Evolutionary conservation across 1,284 basidiomycete species (phyloP).

Genomic region (Malassezia psittaci): DNA sequence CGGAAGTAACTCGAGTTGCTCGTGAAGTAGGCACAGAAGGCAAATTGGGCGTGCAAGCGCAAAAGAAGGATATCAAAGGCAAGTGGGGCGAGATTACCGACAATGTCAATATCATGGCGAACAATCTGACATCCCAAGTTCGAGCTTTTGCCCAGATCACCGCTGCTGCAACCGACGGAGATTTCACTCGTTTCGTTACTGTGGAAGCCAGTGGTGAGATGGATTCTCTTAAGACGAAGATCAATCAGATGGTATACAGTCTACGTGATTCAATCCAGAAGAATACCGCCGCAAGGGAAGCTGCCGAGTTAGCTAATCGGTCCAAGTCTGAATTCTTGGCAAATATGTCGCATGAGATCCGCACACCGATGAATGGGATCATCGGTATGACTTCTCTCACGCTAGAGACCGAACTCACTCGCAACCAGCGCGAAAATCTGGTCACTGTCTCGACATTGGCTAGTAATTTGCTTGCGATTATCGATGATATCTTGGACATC

Average conservation of each 20-base stretch:
- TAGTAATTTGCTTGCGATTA: constrained; percentile 84
- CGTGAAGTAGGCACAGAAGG: constrained; percentile 91
- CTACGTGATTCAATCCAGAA: constrained; percentile 94
- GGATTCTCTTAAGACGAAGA: constrained; percentile 98
- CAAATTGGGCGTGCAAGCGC: constrained; percentile 91
- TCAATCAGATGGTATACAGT: constrained; percentile 98
- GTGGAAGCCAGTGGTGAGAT: constrained; percentile 97
- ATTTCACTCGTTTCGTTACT: constrained; percentile 97
- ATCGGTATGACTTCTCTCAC: constrained; percentile 99
- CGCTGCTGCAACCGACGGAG: constrained; percentile 95
- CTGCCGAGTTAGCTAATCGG: constrained; percentile 82
- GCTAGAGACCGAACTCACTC: constrained; percentile 77
- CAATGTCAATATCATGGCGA: constrained; percentile 52
- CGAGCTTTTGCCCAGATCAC: constrained; percentile 98
- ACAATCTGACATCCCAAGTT: constrained; percentile 94
- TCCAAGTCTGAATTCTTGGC: constrained; percentile 81
- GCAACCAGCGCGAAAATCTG: constrained; percentile 84
- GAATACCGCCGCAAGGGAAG: constrained; percentile 94
- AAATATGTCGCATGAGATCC: constrained; percentile 48
- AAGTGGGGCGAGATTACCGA: constrained; percentile 98
- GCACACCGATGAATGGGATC: constrained; percentile 57
- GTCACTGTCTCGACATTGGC: constrained; percentile 91
- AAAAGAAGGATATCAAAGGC: constrained; percentile 91
- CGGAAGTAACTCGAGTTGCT: constrained; percentile 89
- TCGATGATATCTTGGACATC: constrained; percentile 51